These are phyloP conservation scores for Aspergillus hortae DNA, from an alignment of 2,329 filamentous ascomycete species.

Conservation along the genomic window DNA sequence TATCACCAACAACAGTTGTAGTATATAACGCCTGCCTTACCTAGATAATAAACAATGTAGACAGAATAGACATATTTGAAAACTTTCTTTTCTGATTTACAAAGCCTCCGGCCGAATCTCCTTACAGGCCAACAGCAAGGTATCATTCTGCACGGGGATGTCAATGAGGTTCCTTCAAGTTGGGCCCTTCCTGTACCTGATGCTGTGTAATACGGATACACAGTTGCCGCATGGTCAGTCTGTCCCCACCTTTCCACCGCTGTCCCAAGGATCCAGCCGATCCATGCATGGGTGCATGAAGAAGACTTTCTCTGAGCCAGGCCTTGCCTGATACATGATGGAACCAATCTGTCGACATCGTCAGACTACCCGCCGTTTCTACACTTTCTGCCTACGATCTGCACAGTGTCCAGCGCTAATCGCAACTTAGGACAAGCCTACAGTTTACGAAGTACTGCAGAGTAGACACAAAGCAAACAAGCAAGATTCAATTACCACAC, in stretches of 20 bases:
- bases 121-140: too few species aligned
- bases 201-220: too few species aligned
- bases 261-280: neutral
- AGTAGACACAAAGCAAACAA: too few species aligned
- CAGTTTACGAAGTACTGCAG: too few species aligned
- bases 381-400: neutral
- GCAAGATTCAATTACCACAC: neutral
- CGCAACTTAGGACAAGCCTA: neutral
- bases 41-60: neutral
- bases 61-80: too few species aligned
- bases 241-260: neutral
- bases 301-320: neutral
- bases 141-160: too few species aligned
- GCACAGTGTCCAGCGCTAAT: neutral
- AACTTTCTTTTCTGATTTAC: too few species aligned
- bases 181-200: too few species aligned
- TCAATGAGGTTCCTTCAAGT: too few species aligned
- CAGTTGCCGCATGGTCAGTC: neutral
- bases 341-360: constrained; percentile 5
- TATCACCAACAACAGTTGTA: neutral
- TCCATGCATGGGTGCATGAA: constrained; percentile 3
- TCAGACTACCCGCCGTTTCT: neutral
- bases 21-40: neutral
- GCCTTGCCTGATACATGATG: neutral
- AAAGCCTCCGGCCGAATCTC: too few species aligned